A percentile compares a stretch with the other conserved stretches of the same genome.
Conservation (phyloP, 129 eudicot genomes). For the Pulicaria dysenterica region DNA sequence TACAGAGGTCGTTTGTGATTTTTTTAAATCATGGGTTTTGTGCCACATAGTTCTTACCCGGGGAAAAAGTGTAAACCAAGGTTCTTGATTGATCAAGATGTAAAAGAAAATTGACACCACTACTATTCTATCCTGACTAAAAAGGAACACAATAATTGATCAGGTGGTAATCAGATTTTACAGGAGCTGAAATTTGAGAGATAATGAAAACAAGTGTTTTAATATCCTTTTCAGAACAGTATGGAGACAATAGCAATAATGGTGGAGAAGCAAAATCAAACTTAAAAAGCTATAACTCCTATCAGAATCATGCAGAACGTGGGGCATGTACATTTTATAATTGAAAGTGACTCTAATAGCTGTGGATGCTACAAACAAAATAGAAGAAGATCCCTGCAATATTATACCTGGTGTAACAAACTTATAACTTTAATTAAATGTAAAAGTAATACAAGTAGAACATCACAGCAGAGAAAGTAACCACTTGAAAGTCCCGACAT, state of each 20-base stretch:
- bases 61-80: no score
- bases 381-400: neutral
- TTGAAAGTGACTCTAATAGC: neutral
- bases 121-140: no score
- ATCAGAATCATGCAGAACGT: slow-evolving; percentile 4
- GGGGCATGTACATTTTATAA: slow-evolving; percentile 11
- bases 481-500: neutral
- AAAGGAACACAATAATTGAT: no score
- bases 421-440: neutral
- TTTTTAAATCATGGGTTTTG: no score
- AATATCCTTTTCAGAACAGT: neutral
- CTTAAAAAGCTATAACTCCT: neutral
- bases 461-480: neutral
- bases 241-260: slow-evolving; percentile 9
- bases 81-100: no score
- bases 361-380: neutral
- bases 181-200: neutral
- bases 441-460: slow-evolving; percentile 3
- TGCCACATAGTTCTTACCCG: no score
- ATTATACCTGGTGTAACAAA: neutral
- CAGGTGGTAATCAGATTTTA: no score
- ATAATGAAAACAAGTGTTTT: neutral
- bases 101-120: no score
- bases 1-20: no score
- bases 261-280: slow-evolving; percentile 22